Evolutionary conservation across 2,329 filamentous ascomycete species (phyloP), one percentile per base, ranked within the genome.

Genomic region (Arthrobotrys iridis): DNA sequence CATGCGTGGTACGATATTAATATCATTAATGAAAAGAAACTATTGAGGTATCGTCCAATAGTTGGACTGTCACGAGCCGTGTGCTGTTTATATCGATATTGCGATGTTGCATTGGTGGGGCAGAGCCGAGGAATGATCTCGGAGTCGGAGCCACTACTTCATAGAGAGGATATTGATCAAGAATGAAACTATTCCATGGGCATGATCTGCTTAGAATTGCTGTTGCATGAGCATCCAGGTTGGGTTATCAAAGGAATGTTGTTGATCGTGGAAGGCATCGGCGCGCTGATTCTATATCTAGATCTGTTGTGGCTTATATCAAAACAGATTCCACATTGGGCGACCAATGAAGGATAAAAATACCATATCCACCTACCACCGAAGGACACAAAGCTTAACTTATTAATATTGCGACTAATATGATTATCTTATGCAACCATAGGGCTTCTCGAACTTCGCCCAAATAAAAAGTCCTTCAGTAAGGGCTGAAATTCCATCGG

Each of bases 371-470:
- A 30, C 28, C 10, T 37, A 22, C 50, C 50, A 24, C 37, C 26
- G 30, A 24, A 55, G 28, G 15, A n/a, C 10, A 15, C 3, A 55
- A 55, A 55, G 50, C 50, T 37, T 55, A 55, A 55, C 10, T 24
- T 24, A 55, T 55, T 55, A 55, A 37, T 55, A 37, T 37, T 55
- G 30, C 30, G 50, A 20, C 30, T 30, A 7, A 55, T 35, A 55
- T 55, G 37, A 33, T 26, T n/a, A 5, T n/a, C 18, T 33, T 20
- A 52, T 50, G 43, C 35, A 11, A 52, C 28, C n/a, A 15, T 41
- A 24, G n/a, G 30, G 50, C 59, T 62, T 70, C 65, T 70, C 55
- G 65, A 70, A 70, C 22, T n/a, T 45, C 55, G 22, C 45, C 55
- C 8, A 22, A 62, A 43, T 30, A 62, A 48, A 55, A 30, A 70